Evolutionary conservation across 345 rosid genomes (phyloP).

Genomic region (Hypericum perforatum): DNA sequence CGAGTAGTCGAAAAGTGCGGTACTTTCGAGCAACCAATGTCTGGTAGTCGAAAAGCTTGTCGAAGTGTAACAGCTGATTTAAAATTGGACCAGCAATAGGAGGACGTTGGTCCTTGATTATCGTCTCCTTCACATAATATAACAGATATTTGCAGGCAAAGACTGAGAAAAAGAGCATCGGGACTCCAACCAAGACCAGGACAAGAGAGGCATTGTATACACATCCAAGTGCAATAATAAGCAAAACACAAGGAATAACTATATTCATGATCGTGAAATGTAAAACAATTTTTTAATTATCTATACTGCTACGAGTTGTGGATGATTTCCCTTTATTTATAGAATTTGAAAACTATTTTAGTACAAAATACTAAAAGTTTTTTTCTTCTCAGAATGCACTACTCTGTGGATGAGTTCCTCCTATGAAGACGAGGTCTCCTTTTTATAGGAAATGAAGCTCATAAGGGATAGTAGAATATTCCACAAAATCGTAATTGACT

Average conservation of each 20-base stretch:
- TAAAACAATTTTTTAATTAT: too few relatives aligned
- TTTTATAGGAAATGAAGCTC: too few relatives aligned
- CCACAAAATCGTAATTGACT: too few relatives aligned
- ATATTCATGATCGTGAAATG: constrained; percentile 4
- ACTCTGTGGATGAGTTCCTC: too few relatives aligned
- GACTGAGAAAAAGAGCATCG: not conserved
- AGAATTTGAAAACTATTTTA: too few relatives aligned
- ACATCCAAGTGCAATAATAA: constrained; percentile 16
- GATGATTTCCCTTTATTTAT: too few relatives aligned
- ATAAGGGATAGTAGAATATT: too few relatives aligned
- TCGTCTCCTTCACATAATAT: constrained; percentile 18
- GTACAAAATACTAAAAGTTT: too few relatives aligned
- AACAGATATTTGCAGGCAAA: constrained; percentile 6
- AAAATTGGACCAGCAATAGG: constrained; percentile 31
- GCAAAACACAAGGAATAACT: constrained; percentile 12
- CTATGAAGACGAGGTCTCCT: too few relatives aligned
- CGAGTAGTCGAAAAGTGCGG: constrained; percentile 19
- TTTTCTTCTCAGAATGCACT: too few relatives aligned
- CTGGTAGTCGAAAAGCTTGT: constrained; percentile 25
- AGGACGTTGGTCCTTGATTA: constrained; percentile 19
- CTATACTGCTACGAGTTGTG: too few relatives aligned
- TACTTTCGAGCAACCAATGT: constrained; percentile 23
- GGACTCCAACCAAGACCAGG: constrained; percentile 12
- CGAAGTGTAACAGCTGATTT: constrained; percentile 20
- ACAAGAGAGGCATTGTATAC: constrained; percentile 8